Percentiles rank a stretch among this genome's conserved stretches.
Conservation (phyloP, 2,329 filamentous ascomycete genomes). For the Fusarium coicis region DNA sequence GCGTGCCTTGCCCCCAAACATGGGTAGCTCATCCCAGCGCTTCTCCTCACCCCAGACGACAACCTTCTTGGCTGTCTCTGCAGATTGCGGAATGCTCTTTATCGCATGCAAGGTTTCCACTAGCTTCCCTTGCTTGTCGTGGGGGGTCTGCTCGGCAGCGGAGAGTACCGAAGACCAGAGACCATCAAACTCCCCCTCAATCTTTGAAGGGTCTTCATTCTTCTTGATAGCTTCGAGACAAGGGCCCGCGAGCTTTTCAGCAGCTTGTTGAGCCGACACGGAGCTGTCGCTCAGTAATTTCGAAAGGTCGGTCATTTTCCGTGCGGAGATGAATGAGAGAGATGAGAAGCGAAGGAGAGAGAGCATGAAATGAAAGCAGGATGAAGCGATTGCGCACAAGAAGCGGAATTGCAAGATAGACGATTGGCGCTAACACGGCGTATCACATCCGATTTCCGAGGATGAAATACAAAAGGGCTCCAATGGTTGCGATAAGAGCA, state of each 20-base stretch:
- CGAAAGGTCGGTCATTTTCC: slow-evolving; percentile 26
- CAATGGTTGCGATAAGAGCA: slow-evolving; percentile 12
- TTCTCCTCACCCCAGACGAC: slow-evolving; percentile 32
- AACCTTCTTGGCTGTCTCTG: slow-evolving; percentile 21
- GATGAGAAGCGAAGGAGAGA: neutral
- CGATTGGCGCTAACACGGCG: neutral
- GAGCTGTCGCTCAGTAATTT: slow-evolving; percentile 8
- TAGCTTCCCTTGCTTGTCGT: slow-evolving; percentile 36
- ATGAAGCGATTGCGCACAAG: neutral
- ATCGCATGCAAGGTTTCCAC: slow-evolving; percentile 36
- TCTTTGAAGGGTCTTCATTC: slow-evolving; percentile 5
- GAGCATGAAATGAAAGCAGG: neutral
- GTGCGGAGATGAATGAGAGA: neutral
- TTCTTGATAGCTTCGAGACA: slow-evolving; percentile 19
- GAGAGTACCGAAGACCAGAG: slow-evolving; percentile 31
- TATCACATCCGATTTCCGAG: neutral
- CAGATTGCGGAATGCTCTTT: slow-evolving; percentile 16
- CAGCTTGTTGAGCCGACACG: slow-evolving; percentile 19
- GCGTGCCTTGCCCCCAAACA: slow-evolving; percentile 28
- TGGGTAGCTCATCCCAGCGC: slow-evolving; percentile 29
- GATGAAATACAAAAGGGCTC: slow-evolving; percentile 11
- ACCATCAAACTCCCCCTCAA: slow-evolving; percentile 20
- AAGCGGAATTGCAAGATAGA: slow-evolving; percentile 4
- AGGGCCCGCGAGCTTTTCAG: slow-evolving; percentile 15
- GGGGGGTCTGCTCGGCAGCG: slow-evolving; percentile 34